Conservation (phyloP, 108 stramenopile species). For the Cyclotella choctawhatcheeana region DNA sequence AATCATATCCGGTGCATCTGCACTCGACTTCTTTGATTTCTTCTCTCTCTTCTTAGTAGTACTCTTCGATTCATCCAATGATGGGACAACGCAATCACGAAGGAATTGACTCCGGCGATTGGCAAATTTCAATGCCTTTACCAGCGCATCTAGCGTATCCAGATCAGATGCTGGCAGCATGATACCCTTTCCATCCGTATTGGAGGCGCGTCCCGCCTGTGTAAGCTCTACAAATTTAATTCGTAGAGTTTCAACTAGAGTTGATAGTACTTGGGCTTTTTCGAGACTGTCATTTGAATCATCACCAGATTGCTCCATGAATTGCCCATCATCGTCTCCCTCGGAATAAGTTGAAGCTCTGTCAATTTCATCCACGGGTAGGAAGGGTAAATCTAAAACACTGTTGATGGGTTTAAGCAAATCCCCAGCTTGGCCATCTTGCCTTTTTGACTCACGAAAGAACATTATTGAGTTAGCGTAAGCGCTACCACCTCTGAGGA, state of each 20-base stretch:
- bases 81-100: background rate
- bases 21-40: constrained; percentile 21
- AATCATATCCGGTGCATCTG: constrained; percentile 8
- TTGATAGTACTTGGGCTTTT: constrained; percentile 32
- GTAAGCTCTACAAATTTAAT: constrained; percentile 41
- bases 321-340: background rate
- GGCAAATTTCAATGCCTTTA: constrained; percentile 27
- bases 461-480: constrained; percentile 36
- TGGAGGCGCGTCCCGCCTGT: constrained; percentile 28
- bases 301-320: background rate
- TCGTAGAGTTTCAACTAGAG: constrained; percentile 43
- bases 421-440: background rate
- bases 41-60: constrained; percentile 13
- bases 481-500: constrained; percentile 36
- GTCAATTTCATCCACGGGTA: constrained; percentile 15
- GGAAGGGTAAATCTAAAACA: constrained; percentile 36
- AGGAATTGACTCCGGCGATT: constrained; percentile 20
- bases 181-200: constrained; percentile 24
- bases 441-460: constrained; percentile 24
- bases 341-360: background rate
- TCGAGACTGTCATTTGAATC: constrained; percentile 19
- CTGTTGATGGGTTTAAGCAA: constrained; percentile 19
- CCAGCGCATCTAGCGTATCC: constrained; percentile 32
- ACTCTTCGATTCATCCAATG: background rate
- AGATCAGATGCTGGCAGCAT: constrained; percentile 32